A percentile compares a stretch with the other conserved stretches of the same genome.
Evolutionary conservation across 1,284 basidiomycete species (phyloP).

Genomic region (Mycena sp.): DNA sequence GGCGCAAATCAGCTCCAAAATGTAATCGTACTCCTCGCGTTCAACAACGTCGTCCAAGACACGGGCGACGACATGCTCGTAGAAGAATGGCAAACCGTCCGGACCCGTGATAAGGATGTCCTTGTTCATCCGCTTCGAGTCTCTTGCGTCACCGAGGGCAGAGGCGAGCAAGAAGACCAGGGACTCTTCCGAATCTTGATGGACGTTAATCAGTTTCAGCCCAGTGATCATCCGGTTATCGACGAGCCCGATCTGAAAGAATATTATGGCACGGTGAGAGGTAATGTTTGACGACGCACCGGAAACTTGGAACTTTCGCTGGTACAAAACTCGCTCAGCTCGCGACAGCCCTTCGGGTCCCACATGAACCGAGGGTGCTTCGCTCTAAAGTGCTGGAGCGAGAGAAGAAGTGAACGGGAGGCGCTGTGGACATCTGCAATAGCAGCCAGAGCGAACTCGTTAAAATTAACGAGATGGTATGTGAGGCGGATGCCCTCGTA

Average conservation of each 20-base stretch:
- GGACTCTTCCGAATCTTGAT: background rate
- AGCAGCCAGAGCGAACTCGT: background rate
- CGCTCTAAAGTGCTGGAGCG: background rate
- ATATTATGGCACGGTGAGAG: background rate
- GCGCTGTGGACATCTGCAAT: conserved; percentile 1
- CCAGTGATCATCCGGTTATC: background rate
- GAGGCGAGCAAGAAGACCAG: background rate
- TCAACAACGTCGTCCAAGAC: background rate
- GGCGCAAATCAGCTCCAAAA: background rate
- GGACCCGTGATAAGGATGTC: background rate
- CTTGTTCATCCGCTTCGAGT: background rate
- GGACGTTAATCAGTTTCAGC: background rate
- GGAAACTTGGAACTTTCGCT: too few species aligned
- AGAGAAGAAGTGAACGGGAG: background rate
- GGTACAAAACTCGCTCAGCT: too few species aligned
- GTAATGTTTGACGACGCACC: background rate
- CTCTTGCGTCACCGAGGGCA: background rate
- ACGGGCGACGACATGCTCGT: background rate
- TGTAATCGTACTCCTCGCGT: background rate
- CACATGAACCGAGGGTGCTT: background rate
- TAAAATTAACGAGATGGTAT: background rate
- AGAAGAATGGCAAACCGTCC: background rate
- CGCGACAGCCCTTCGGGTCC: too few species aligned
- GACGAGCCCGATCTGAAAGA: background rate
- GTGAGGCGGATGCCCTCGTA: background rate